phyloP scores from a whole-genome alignment of 805 yeast genomes.

The Suhomyces xylopsoci region DNA sequence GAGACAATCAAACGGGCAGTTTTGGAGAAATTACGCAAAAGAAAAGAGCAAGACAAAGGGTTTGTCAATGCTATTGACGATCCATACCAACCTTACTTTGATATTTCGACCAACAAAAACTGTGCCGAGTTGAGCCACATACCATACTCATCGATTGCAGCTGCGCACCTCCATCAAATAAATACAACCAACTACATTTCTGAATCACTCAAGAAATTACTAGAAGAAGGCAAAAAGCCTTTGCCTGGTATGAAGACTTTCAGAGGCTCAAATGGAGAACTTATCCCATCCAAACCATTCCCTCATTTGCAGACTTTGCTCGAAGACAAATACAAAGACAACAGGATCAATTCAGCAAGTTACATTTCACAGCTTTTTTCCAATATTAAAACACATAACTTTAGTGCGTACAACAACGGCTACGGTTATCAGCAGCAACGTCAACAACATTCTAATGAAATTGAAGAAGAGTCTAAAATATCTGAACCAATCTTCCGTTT shows the following conservation, averaged over 20 bases:
- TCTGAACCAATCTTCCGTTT: conserved; percentile 57
- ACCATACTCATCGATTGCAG: conserved; percentile 74
- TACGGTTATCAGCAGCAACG: conserved; percentile 24
- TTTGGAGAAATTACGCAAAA: conserved; percentile 71
- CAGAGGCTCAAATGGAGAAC: conserved; percentile 50
- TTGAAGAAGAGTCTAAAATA: conserved; percentile 26
- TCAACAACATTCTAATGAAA: conserved; percentile 11
- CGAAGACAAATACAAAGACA: conserved; percentile 24
- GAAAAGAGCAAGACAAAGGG: conserved; percentile 67
- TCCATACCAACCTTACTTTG: conserved; percentile 76
- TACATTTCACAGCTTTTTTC: conserved; percentile 39
- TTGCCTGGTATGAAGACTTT: conserved; percentile 45
- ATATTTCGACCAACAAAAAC: conserved; percentile 53
- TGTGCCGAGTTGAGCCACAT: conserved; percentile 58
- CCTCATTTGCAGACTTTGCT: conserved; percentile 45
- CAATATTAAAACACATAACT: conserved; percentile 38
- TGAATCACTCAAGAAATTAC: conserved; percentile 37
- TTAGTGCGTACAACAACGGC: conserved; percentile 39
- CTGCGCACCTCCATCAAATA: conserved; percentile 63
- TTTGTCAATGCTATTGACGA: conserved; percentile 87
- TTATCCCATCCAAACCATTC: conserved; percentile 46
- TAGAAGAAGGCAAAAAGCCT: conserved; percentile 46
- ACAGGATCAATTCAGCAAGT: conserved; percentile 21
- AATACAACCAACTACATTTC: conserved; percentile 55
- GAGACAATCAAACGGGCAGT: conserved; percentile 80